Conservation (phyloP, 192 early-diverging fungal genomes). For the Kappamyces sp. region DNA sequence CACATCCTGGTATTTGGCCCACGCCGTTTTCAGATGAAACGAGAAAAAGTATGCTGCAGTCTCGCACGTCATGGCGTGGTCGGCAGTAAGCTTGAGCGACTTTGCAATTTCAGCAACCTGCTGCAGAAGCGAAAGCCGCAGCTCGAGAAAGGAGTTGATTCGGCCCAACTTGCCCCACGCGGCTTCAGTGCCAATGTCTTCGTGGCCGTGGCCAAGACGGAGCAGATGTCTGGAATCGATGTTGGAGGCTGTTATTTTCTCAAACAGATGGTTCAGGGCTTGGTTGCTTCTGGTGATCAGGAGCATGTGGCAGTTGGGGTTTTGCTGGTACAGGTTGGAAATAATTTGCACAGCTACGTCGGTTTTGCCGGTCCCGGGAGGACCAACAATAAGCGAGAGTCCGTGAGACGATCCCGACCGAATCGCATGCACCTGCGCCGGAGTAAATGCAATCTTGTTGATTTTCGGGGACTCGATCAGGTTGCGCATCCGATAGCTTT, state of each 20-base stretch:
- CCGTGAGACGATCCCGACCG: slow-evolving; percentile 78
- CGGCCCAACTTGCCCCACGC: slow-evolving; percentile 88
- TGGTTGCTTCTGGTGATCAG: slow-evolving; percentile 96
- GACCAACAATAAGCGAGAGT: slow-evolving; percentile 90
- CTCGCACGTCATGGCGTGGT: slow-evolving; percentile 87
- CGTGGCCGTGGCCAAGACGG: slow-evolving; percentile 91
- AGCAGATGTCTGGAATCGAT: slow-evolving; percentile 92
- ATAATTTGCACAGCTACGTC: slow-evolving; percentile 97
- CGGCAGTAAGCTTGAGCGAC: slow-evolving; percentile 72
- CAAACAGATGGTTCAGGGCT: slow-evolving; percentile 98
- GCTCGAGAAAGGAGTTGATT: slow-evolving; percentile 85
- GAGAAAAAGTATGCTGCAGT: slow-evolving; percentile 85
- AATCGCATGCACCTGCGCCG: slow-evolving; percentile 67
- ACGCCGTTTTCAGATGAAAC: slow-evolving; percentile 67
- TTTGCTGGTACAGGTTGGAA: slow-evolving; percentile 70
- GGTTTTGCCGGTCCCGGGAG: slow-evolving; percentile 98
- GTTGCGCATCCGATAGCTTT: slow-evolving; percentile 56
- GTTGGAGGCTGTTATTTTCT: slow-evolving; percentile 85
- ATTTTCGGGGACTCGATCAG: slow-evolving; percentile 74
- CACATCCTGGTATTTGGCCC: slow-evolving; percentile 58
- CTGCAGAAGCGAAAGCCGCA: slow-evolving; percentile 63
- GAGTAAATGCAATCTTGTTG: slow-evolving; percentile 14
- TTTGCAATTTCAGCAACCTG: slow-evolving; percentile 75
- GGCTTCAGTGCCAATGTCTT: slow-evolving; percentile 73
- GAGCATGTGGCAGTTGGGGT: slow-evolving; percentile 59